Base-by-base conservation (phyloP, 2,329 filamentous ascomycete species). In the Dactylellina leptospora region DNA sequence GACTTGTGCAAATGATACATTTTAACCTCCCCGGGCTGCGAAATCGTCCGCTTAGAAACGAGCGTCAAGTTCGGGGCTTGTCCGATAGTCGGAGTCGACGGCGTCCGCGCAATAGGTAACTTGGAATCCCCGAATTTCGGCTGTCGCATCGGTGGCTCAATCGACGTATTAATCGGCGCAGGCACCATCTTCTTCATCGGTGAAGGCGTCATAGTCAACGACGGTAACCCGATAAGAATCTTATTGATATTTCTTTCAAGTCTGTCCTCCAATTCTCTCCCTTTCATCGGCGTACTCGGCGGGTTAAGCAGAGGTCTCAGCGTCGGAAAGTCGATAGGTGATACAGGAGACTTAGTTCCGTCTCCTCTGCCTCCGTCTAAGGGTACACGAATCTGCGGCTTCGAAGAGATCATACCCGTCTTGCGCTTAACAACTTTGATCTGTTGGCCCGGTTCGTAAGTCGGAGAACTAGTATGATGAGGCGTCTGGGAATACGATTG, bases 1-100 rank as follows among this genome's bases (percentile, higher is more conserved):
- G 90, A 88, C 50, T 92, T 87, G 11, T 91, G 92, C 36, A 99
- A 85, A 80, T 97, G 93, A 77, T 97, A 99, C 1, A 97, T 84
- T 79, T 93, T 92, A 77, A 96, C 93, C 71, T 93, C 93, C 54
- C 68, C 68, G 27, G 68, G 68, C 23, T 72, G 68, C 2, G 68
- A 72, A 13, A 72, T 72, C 0, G 82, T 81, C 10, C 81, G 82
- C 36, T 80, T 81, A 1, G 81, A 81, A 10, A 80, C 79, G 11
- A 81, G 81, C 6, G 81, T 81, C 18, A 81, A 79, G 40, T 82
- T 80, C 3, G 81, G 79, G 5, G 81, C 76, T 38, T 83, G 79
- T 1, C 78, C 76, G 38, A 84, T 79, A 10, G 82, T 79, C n/a
- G 83, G 83, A 10, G 68, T 72, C 4, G 68, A 72, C 18, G 68